Percentiles rank a stretch among this genome's conserved stretches.
Conservation (phyloP, 2,329 filamentous ascomycete genomes). For the Phyllachora maydis region DNA sequence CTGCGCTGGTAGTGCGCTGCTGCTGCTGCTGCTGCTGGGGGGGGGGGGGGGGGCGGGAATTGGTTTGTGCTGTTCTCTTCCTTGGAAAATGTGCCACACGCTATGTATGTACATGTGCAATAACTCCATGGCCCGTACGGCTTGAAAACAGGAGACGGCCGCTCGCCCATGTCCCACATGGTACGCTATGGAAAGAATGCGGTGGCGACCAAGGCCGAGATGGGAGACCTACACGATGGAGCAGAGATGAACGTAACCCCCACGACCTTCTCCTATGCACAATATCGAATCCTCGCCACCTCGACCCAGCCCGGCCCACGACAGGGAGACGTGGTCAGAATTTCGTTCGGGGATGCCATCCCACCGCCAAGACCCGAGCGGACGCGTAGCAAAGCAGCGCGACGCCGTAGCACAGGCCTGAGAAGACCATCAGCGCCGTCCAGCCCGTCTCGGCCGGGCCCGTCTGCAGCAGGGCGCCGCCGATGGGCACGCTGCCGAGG, state of each 20-base stretch:
- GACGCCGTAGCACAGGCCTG: no score
- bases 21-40: no score
- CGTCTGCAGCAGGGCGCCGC: conserved; percentile 19
- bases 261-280: not conserved
- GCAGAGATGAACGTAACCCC: no score
- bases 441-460: conserved; percentile 30
- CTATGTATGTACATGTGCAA: no score
- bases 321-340: conserved; percentile 40
- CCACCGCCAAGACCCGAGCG: conserved; percentile 21
- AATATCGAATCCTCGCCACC: conserved; percentile 28
- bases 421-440: conserved; percentile 20
- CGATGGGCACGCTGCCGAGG: conserved; percentile 29
- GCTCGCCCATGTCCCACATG: no score
- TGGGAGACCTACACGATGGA: not conserved
- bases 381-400: conserved; percentile 15
- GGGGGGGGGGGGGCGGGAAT: no score
- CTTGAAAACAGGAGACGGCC: no score
- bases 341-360: conserved; percentile 37
- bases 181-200: no score
- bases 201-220: no score
- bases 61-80: no score
- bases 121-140: no score
- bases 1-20: not conserved
- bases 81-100: no score
- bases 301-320: conserved; percentile 34